phyloP scores from a whole-genome alignment of 2,329 filamentous ascomycete species.

The Claviceps maximensis region DNA sequence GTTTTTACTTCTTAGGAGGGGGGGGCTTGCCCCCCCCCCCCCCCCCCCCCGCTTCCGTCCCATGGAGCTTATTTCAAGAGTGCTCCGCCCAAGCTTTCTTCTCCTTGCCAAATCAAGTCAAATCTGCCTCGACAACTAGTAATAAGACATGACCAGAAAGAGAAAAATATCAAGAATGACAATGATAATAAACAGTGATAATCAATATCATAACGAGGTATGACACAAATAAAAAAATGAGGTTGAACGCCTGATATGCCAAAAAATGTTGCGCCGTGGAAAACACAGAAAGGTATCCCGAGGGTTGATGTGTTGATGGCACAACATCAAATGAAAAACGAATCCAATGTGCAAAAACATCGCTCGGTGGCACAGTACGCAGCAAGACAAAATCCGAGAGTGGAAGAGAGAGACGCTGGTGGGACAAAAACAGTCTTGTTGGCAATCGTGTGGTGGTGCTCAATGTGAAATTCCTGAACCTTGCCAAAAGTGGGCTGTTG shows the following conservation, averaged over 20 bases:
- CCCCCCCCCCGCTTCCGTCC: too few species aligned
- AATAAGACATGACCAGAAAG: background rate
- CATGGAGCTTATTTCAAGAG: too few species aligned
- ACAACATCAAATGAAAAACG: background rate
- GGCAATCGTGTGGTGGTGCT: background rate
- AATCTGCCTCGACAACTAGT: background rate
- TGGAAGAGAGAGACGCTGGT: background rate
- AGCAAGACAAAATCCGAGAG: background rate
- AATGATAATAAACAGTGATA: background rate
- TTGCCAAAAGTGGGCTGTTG: too few species aligned
- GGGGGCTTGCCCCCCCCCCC: too few species aligned
- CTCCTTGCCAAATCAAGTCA: conserved; percentile 4
- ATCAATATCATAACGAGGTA: background rate
- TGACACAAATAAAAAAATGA: background rate
- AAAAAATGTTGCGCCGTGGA: conserved; percentile 9
- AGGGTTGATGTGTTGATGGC: conserved; percentile 7
- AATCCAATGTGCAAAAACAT: conserved; percentile 17
- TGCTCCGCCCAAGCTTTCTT: background rate
- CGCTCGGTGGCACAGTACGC: background rate
- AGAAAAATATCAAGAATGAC: background rate
- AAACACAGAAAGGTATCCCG: conserved; percentile 11
- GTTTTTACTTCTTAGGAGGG: background rate
- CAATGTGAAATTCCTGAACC: too few species aligned
- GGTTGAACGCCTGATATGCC: conserved; percentile 17
- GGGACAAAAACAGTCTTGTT: conserved; percentile 3